Base-by-base conservation (phyloP, 495 filamentous ascomycete genomes). In the Daldinia childiae region DNA sequence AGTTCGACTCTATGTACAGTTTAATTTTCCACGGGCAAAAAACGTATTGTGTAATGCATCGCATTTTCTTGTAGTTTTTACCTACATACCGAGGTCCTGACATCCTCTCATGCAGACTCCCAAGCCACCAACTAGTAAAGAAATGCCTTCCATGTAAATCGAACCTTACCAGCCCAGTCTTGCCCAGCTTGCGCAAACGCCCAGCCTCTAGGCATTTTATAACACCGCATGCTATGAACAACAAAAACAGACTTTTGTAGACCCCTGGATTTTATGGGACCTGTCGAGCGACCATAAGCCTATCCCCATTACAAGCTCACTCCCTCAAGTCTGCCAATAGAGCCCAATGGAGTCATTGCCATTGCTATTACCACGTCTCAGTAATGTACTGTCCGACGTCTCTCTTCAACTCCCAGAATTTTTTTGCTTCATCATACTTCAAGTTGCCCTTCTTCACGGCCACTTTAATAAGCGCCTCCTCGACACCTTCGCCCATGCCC, bases 401-500 rank as follows among this genome's bases (percentile, higher is more conserved):
- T 82, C 90, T 93, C 86, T 95, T 95, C 60, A 92, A 82, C 15
- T 83, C 80, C 93, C 93, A 95, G 76, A 94, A 97, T 58, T 87
- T 80, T 78, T 85, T 82, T 0, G 93, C 93, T 76, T 93, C 92
- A 30, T 92, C 87, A 32, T 82, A 76, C 69, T 90, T 89, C 24
- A 95, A 78, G 68, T 91, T 91, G 5, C 92, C 93, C 84, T 92
- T 94, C 45, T 85, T 82, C 87, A 93, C 92, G 27, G 91, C 90
- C 4, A 93, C 91, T 70, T 95, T 91, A 21, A 94, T 82, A 15
- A 96, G 83, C 2, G 93, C 91, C 59, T 86, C 83, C 79, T 98
- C 92, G 0, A 99, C 95, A 15, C 95, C 96, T 77, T 98, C 95
- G 43, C 95, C 95, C 95, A 99, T 99, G 6, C 95, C 95, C 82